These are phyloP conservation scores for Lentinula sp. DNA, from an alignment of 768 basidiomycete genomes.

Conservation along the genomic window DNA sequence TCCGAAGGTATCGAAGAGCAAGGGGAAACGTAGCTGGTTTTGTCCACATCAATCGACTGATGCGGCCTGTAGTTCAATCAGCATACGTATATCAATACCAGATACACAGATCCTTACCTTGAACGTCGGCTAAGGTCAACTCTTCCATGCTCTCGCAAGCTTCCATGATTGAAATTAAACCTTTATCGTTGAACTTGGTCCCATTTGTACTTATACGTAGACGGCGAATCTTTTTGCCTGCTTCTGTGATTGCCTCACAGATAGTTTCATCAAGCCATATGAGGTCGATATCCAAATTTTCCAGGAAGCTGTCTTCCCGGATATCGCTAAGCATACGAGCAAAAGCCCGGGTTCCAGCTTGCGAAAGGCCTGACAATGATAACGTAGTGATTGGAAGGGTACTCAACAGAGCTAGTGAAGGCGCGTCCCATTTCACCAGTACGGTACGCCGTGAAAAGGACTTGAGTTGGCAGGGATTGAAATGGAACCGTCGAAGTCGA, in stretches of 20 bases:
- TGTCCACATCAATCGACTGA: conserved; percentile 28
- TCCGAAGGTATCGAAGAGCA: conserved; percentile 18
- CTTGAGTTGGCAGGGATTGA: conserved; percentile 9
- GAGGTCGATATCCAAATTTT: conserved; percentile 26
- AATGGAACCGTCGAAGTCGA: conserved; percentile 18
- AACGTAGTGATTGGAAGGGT: conserved; percentile 21
- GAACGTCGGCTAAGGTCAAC: conserved; percentile 26
- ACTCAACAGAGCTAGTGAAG: conserved; percentile 25
- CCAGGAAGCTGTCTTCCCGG: conserved; percentile 23
- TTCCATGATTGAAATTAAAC: conserved; percentile 25
- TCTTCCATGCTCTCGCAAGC: conserved; percentile 26
- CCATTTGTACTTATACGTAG: conserved; percentile 27
- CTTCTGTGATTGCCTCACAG: conserved; percentile 25
- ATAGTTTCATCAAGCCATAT: conserved; percentile 33
- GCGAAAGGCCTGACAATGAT: conserved; percentile 25
- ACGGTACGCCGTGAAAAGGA: conserved; percentile 4
- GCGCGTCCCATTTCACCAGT: conserved; percentile 28
- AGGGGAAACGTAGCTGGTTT: conserved; percentile 21
- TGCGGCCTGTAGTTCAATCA: conserved; percentile 18
- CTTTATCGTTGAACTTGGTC: conserved; percentile 30
- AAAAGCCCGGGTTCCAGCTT: conserved; percentile 25
- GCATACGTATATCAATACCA: background rate
- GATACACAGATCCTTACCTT: conserved; percentile 21
- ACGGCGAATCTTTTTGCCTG: conserved; percentile 22
- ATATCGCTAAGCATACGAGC: conserved; percentile 16